Evolutionary conservation across 2,329 filamentous ascomycete genomes (phyloP), one percentile per base, ranked within the genome.

Genomic region (Venturia oleaginea): DNA sequence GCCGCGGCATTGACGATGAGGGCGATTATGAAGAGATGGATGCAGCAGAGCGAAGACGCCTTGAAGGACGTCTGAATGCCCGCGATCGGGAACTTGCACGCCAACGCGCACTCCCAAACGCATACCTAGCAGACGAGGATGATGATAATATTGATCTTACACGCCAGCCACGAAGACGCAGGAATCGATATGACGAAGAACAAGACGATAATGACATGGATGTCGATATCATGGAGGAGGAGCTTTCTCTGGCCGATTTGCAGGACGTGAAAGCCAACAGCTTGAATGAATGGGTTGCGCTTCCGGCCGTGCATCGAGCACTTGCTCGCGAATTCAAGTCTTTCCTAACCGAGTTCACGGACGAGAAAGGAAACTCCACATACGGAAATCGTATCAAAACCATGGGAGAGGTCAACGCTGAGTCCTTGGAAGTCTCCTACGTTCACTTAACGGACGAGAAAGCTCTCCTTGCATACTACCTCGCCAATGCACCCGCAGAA

Each of bases 311-410:
- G 15, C 91, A 96, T 76, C 86, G 91, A 69, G 95, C 92, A 1
- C 94, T 99, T 76, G 92, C 92, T 73, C 86, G 93, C 71, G 94
- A 99, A 76, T 99, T 99, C 84, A 96, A 96, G 76, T 89, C 90
- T 3, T 99, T 99, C 80, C 80, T 99, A 71, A 97, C 94, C 13
- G 93, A 97, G 70, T 97, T 95, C 75, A 96, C 88, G 6, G 94
- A 99, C 72, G 86, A 92, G 63, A 86, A 88, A 68, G 92, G 92
- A 64, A 88, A 86, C 4, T 99, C 94, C 0, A 92, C 99, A 61
- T 99, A 99, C 74, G 94, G 94, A 63, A 92, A 91, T 70, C 89
- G 92, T 64, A 96, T 99, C 69, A 86, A 91, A 69, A 97, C 91
- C 0, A 85, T 99, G n/a, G 95, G 94, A 80, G 93, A 97, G 77